Conservation (phyloP, 139 green algal genomes). For the Chlorella vulgaris region DNA sequence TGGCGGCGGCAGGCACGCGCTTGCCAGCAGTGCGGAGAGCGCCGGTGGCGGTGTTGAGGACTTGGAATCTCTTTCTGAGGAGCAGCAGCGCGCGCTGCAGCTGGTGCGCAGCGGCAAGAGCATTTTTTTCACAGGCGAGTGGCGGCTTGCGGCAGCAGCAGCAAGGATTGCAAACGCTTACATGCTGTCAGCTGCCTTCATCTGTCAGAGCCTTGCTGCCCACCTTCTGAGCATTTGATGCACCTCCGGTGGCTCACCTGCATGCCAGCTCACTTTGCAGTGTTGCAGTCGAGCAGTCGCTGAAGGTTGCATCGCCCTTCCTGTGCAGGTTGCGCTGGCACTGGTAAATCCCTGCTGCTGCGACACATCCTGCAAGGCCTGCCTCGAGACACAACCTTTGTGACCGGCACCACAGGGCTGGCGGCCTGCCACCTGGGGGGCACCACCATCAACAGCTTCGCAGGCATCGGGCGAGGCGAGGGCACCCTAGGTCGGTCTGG, state of each 20-base stretch:
- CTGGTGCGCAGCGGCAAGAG: constrained; percentile 45
- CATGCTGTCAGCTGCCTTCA: too few relatives aligned
- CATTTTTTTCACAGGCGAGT: constrained; percentile 68
- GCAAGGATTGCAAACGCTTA: too few relatives aligned
- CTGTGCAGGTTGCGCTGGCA: constrained; percentile 59
- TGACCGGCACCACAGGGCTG: constrained; percentile 56
- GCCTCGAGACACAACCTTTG: constrained; percentile 40
- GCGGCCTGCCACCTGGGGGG: constrained; percentile 56
- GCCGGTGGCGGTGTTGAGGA: constrained; percentile 20
- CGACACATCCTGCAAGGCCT: constrained; percentile 51
- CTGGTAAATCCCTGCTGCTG: constrained; percentile 74
- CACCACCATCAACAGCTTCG: constrained; percentile 68
- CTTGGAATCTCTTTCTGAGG: constrained; percentile 38
- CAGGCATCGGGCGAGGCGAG: constrained; percentile 52
- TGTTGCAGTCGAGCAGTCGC: too few relatives aligned
- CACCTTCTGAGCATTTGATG: neutral
- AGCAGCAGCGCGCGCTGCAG: constrained; percentile 52
- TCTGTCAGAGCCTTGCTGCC: too few relatives aligned
- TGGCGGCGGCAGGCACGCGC: neutral
- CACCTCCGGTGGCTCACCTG: neutral
- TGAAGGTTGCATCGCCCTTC: neutral
- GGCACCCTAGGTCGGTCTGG: constrained; percentile 26
- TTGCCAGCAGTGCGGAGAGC: constrained; percentile 16
- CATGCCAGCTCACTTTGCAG: too few relatives aligned
- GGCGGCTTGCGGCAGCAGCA: neutral